These are phyloP conservation scores for Cicer bijugum DNA, from an alignment of 306 rosid genomes.

Conservation along the genomic window DNA sequence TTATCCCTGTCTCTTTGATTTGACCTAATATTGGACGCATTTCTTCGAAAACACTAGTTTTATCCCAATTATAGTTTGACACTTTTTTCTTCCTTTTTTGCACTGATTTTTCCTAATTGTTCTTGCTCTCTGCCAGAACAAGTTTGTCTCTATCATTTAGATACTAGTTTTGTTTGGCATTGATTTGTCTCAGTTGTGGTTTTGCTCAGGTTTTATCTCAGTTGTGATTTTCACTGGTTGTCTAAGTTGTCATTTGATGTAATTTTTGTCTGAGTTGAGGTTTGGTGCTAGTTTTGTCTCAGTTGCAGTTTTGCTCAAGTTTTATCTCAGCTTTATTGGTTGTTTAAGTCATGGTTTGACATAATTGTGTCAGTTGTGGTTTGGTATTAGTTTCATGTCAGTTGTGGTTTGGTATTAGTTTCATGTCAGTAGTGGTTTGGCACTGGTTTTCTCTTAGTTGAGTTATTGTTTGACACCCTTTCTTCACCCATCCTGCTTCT, in stretches of 20 bases:
- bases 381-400: too few relatives aligned
- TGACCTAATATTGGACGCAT: neutral
- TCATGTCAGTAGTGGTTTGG: neutral
- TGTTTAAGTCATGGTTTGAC: neutral
- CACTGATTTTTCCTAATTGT: neutral
- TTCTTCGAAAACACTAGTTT: neutral
- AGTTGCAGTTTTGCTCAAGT: neutral
- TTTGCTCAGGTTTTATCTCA: constrained; percentile 1
- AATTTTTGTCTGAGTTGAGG: neutral
- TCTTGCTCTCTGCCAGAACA: neutral
- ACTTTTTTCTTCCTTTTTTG: neutral
- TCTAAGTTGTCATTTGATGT: neutral
- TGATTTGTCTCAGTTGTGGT: neutral
- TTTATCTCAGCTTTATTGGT: neutral
- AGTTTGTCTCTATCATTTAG: neutral
- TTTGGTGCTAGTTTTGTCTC: neutral
- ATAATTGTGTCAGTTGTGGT: neutral
- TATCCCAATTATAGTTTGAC: neutral
- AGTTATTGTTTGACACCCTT: too few relatives aligned
- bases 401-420: too few relatives aligned
- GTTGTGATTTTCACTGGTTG: neutral
- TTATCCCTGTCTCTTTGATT: neutral
- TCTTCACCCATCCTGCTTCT: too few relatives aligned
- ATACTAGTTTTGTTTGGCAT: neutral
- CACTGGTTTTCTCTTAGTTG: too few relatives aligned